Percentiles rank a stretch among this genome's conserved stretches.
Evolutionary conservation across 345 rosid genomes (phyloP).

Genomic region (Dimocarpus longan): DNA sequence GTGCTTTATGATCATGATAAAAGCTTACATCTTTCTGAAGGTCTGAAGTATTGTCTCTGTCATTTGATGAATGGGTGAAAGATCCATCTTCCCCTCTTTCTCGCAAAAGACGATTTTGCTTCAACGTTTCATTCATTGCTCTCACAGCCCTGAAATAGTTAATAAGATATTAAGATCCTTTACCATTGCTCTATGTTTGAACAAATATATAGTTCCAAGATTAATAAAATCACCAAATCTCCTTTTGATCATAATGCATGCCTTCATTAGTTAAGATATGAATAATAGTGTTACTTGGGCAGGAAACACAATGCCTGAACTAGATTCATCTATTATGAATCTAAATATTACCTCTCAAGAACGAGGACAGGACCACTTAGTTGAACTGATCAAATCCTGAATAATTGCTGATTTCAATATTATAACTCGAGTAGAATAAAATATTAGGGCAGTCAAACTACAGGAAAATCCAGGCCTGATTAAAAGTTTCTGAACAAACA

Average conservation of each 20-base stretch:
- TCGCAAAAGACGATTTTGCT: constrained; percentile 80
- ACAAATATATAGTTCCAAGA: constrained; percentile 13
- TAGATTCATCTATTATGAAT: neutral
- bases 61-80: constrained; percentile 49
- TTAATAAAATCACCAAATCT: constrained; percentile 16
- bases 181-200: neutral
- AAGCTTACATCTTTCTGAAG: constrained; percentile 62
- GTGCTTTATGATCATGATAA: constrained; percentile 5
- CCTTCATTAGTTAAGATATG: neutral
- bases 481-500: neutral
- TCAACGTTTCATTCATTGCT: constrained; percentile 91
- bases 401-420: neutral
- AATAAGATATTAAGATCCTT: neutral
- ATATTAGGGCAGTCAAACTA: neutral
- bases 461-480: neutral
- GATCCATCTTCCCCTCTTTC: constrained; percentile 60
- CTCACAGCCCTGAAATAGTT: constrained; percentile 87
- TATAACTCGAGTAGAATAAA: neutral
- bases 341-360: neutral
- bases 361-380: neutral
- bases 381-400: neutral
- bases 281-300: neutral
- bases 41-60: constrained; percentile 44
- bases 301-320: neutral
- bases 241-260: neutral